Evolutionary conservation across 306 rosid genomes (phyloP).

Genomic region (Vigna unguiculata): DNA sequence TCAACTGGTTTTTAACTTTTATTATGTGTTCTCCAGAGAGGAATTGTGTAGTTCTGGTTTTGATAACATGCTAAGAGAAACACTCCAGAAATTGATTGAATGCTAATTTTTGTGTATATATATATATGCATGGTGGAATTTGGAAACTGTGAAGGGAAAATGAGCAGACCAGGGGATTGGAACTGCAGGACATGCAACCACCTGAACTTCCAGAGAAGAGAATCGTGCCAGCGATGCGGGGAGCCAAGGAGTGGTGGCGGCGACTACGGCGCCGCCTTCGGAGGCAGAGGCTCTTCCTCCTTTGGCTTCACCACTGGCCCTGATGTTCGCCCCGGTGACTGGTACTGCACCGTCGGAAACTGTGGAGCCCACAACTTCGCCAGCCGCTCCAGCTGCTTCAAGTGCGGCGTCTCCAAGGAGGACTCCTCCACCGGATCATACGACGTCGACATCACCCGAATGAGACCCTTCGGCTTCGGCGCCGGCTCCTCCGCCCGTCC

Average conservation of each 20-base stretch:
- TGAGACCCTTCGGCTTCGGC: slow-evolving; percentile 58
- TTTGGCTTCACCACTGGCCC: slow-evolving; percentile 82
- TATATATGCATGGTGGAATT: slow-evolving; percentile 6
- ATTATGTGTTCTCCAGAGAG: too few relatives aligned
- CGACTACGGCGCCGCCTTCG: slow-evolving; percentile 51
- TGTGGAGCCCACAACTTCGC: slow-evolving; percentile 96
- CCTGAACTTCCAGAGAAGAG: slow-evolving; percentile 87
- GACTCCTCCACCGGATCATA: slow-evolving; percentile 51
- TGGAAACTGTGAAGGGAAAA: slow-evolving; percentile 36
- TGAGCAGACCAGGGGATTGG: slow-evolving; percentile 98
- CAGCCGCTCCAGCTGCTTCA: slow-evolving; percentile 91
- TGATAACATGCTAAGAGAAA: too few relatives aligned
- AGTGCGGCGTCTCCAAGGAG: slow-evolving; percentile 86
- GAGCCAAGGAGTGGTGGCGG: slow-evolving; percentile 54
- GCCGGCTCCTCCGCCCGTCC: slow-evolving; percentile 65
- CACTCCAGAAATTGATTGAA: too few relatives aligned
- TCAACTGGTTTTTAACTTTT: not conserved
- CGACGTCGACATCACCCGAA: slow-evolving; percentile 59
- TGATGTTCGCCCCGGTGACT: slow-evolving; percentile 89
- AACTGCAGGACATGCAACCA: slow-evolving; percentile 91
- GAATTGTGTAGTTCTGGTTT: not conserved
- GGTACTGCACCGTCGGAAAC: slow-evolving; percentile 80
- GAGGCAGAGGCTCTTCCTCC: slow-evolving; percentile 57
- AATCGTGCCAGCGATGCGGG: slow-evolving; percentile 81
- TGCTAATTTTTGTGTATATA: too few relatives aligned